Conservation (phyloP, 768 basidiomycete genomes). For the Boletus barrowsii region DNA sequence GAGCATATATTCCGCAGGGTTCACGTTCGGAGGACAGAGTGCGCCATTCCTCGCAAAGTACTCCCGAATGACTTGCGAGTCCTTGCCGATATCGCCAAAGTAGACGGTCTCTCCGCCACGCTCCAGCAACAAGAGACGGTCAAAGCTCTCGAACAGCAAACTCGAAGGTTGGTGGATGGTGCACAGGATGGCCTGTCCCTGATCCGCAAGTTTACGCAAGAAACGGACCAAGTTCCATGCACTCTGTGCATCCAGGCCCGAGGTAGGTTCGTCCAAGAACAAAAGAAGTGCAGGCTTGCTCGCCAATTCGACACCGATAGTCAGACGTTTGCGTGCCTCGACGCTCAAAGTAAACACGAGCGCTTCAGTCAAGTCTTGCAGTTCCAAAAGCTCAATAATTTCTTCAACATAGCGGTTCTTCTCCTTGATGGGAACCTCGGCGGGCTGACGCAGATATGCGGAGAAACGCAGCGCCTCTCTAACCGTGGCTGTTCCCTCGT, state of each 20-base stretch:
- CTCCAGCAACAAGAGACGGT: conserved; percentile 64
- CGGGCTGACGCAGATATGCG: conserved; percentile 79
- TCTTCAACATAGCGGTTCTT: conserved; percentile 80
- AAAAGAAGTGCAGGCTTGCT: conserved; percentile 48
- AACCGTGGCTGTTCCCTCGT: conserved; percentile 79
- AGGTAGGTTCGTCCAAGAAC: conserved; percentile 46
- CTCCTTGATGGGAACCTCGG: conserved; percentile 60
- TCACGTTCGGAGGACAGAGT: conserved; percentile 68
- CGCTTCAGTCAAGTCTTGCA: conserved; percentile 82
- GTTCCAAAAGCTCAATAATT: conserved; percentile 78
- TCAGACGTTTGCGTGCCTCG: conserved; percentile 79
- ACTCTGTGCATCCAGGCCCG: conserved; percentile 58
- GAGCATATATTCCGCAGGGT: conserved; percentile 78
- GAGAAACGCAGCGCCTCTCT: conserved; percentile 85
- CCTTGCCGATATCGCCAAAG: conserved; percentile 83
- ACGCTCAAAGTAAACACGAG: conserved; percentile 67
- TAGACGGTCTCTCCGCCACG: conserved; percentile 90
- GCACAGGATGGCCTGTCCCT: conserved; percentile 87
- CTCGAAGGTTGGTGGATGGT: conserved; percentile 90
- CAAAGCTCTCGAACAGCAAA: conserved; percentile 84
- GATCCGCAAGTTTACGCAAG: conserved; percentile 76
- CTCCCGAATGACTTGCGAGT: conserved; percentile 61
- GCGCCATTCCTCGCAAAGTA: conserved; percentile 79
- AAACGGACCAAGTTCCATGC: conserved; percentile 84
- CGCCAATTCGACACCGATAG: conserved; percentile 89